Conservation (phyloP, 2,329 filamentous ascomycete species). For the Stagonosporopsis vannaccii region DNA sequence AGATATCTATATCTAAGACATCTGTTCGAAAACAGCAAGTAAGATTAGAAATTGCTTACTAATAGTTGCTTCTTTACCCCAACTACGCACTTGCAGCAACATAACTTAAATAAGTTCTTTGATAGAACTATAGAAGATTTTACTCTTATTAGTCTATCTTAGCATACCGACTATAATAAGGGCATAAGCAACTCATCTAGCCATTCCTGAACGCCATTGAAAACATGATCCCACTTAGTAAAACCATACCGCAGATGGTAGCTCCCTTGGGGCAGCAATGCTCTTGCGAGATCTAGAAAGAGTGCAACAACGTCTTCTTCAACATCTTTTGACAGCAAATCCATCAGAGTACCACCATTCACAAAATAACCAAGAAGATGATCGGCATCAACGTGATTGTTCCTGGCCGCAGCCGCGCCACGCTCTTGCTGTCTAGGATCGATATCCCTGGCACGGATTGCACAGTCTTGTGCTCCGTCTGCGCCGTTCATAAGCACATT, state of each 20-base stretch:
- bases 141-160: no score
- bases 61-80: no score
- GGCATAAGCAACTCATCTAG: slow-evolving; percentile 33
- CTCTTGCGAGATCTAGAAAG: slow-evolving; percentile 37
- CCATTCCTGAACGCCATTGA: slow-evolving; percentile 25
- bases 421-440: slow-evolving; percentile 34
- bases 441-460: slow-evolving; percentile 30
- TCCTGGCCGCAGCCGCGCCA: slow-evolving; percentile 24
- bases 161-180: slow-evolving; percentile 21
- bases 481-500: slow-evolving; percentile 33
- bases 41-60: no score
- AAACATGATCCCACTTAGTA: slow-evolving; percentile 5
- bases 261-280: slow-evolving; percentile 12
- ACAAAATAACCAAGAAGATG: slow-evolving; percentile 44
- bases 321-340: slow-evolving; percentile 21
- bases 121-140: no score
- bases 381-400: slow-evolving; percentile 55
- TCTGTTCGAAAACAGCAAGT: no score
- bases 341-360: slow-evolving; percentile 27
- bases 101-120: no score
- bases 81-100: no score
- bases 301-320: slow-evolving; percentile 31
- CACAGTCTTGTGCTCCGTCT: slow-evolving; percentile 27
- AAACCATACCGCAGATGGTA: slow-evolving; percentile 23
- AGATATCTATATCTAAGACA: no score